Base-by-base conservation (phyloP, 1,284 basidiomycete genomes). In the Limonomyces culmigenus region DNA sequence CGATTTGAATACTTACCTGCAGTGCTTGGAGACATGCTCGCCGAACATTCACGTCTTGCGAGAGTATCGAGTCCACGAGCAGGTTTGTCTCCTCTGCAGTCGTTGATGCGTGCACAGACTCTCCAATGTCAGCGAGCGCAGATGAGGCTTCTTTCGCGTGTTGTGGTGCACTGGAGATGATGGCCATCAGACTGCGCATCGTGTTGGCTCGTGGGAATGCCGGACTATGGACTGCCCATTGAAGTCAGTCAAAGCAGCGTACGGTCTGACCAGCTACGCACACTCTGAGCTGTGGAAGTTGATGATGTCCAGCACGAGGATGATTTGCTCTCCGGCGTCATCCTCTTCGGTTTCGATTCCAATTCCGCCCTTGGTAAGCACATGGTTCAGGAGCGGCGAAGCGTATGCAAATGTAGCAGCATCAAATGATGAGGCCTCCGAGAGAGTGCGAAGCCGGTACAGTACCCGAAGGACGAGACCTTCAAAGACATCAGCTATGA, bases 1-100 rank as follows among this genome's bases (percentile, higher is more conserved):
- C 16, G 20, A 4, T 16, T 5, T 10, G 33, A 5, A 11, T 8
- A 47, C 60, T 32, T 42, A 85, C 85, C 64, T 89, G 86, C 4
- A 97, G 63, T 1, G 91, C 72, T 50, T 96, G 91, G n/a, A 98
- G 61, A 48, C 85, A 87, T 3, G 91, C 79, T 45, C 83, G 85
- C 27, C 93, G 72, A 3, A 87, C 86, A 50, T 89, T 84, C 0
- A 79, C 78, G 48, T 98, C 95, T 45, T 91, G 83, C n/a, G 71
- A 63, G 10, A 98, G 65, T 0, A 77, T 80, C 10, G 87, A 86
- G 10, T 55, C 56, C 17, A 97, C 59, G 32, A 98, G 60, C 12
- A 73, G 65, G 3, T 56, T 48, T 2, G 77, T 67, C 52, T 96
- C 89, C 12, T 63, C 64, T 1, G 50, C 48, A 0, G 70, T 69